phyloP scores from a whole-genome alignment of 78 protist species.

The slime mould (Dictyostelium discoideum) region DNA sequence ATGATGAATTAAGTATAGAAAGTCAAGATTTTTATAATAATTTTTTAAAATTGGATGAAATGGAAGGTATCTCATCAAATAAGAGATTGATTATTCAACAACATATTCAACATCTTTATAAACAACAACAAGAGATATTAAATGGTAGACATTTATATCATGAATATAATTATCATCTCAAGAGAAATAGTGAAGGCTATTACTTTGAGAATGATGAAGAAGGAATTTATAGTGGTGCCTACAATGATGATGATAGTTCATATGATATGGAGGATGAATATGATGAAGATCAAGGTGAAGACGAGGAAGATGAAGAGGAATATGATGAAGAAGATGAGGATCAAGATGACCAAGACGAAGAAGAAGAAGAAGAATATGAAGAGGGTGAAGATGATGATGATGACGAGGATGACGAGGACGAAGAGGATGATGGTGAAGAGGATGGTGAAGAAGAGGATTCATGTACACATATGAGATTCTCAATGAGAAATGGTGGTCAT shows the following conservation, averaged over 20 bases:
- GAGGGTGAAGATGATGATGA: conserved; percentile 51
- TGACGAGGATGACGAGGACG: conserved; percentile 43
- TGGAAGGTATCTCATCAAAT: background rate
- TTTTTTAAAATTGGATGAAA: conserved; percentile 6
- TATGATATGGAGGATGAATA: background rate
- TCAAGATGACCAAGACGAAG: conserved; percentile 4
- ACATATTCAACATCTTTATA: background rate
- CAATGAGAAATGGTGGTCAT: background rate
- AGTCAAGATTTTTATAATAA: background rate
- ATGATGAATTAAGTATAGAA: background rate
- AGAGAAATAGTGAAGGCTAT: background rate
- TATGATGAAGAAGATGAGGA: background rate
- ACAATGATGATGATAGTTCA: conserved; percentile 1
- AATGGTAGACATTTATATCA: background rate
- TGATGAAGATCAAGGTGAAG: background rate
- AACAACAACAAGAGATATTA: conserved; percentile 13
- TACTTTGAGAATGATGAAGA: conserved; percentile 15
- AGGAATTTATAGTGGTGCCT: background rate
- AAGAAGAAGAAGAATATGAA: conserved; percentile 45
- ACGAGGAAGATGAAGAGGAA: background rate
- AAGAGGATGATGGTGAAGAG: background rate
- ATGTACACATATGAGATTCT: background rate
- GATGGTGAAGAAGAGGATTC: background rate
- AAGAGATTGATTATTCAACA: conserved; percentile 24
- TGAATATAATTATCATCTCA: background rate